Conservation (phyloP, 1,139 yeast genomes). For the Yamadazyma dendronema region DNA sequence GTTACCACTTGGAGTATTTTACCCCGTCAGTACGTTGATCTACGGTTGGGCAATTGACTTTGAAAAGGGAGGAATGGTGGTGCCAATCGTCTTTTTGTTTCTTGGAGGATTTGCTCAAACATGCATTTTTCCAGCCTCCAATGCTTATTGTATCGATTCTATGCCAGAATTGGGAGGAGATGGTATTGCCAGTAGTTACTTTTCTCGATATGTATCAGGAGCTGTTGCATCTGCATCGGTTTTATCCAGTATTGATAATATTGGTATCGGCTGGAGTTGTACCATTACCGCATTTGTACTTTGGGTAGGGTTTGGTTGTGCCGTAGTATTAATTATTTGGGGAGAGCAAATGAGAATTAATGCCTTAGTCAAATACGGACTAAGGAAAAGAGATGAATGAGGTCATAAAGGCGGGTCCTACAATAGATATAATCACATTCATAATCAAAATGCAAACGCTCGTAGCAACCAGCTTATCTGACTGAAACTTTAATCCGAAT, state of each 20-base stretch:
- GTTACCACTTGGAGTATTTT: slow-evolving; percentile 35
- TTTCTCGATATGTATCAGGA: slow-evolving; percentile 47
- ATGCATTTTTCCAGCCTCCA: slow-evolving; percentile 46
- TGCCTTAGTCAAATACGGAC: slow-evolving; percentile 11
- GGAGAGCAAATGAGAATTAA: slow-evolving; percentile 23
- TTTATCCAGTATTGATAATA: slow-evolving; percentile 38
- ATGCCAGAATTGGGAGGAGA: slow-evolving; percentile 53
- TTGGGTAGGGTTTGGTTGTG: slow-evolving; percentile 24
- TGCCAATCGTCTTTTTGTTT: slow-evolving; percentile 50
- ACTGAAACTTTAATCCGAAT: background rate
- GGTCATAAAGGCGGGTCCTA: background rate
- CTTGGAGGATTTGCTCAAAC: slow-evolving; percentile 50
- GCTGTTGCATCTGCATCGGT: slow-evolving; percentile 51
- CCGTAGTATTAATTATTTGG: slow-evolving; percentile 19
- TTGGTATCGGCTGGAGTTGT: slow-evolving; percentile 55
- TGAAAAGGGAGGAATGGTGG: slow-evolving; percentile 51
- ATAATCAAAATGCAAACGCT: no score
- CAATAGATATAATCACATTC: no score
- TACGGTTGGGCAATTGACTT: slow-evolving; percentile 54
- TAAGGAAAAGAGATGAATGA: slow-evolving; percentile 4
- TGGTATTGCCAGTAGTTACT: slow-evolving; percentile 52
- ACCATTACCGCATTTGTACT: slow-evolving; percentile 37
- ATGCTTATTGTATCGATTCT: slow-evolving; percentile 56
- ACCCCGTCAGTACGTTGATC: slow-evolving; percentile 41
- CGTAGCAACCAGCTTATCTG: background rate